phyloP scores from a whole-genome alignment of 2,329 filamentous ascomycete species.

The Macrophomina tecta region DNA sequence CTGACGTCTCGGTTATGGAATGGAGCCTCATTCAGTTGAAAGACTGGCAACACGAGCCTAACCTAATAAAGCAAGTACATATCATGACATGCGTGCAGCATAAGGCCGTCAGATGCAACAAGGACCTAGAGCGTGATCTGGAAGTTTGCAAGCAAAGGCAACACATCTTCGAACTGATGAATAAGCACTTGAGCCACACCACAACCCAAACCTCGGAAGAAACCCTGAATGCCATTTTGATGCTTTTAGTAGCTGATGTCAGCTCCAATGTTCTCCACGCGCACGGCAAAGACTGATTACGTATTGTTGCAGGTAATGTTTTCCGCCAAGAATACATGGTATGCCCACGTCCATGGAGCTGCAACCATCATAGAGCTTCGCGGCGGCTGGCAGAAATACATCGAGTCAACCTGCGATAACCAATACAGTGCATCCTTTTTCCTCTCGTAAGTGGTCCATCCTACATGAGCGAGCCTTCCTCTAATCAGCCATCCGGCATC shows the following conservation, averaged over 20 bases:
- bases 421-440: background rate
- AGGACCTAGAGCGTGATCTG: background rate
- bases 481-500: background rate
- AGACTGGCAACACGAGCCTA: background rate
- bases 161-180: background rate
- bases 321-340: background rate
- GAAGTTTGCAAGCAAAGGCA: slow-evolving; percentile 1
- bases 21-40: background rate
- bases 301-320: background rate
- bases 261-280: background rate
- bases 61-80: background rate
- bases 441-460: background rate
- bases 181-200: background rate
- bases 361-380: background rate
- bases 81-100: background rate
- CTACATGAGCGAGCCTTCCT: background rate
- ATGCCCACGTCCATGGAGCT: background rate
- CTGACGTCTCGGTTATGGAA: background rate
- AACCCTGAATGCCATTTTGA: background rate
- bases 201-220: background rate
- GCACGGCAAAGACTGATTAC: no score
- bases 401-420: background rate
- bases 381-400: background rate
- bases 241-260: background rate
- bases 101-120: background rate